These are phyloP conservation scores for Russula brevipes DNA, from an alignment of 768 basidiomycete species.

Conservation along the genomic window DNA sequence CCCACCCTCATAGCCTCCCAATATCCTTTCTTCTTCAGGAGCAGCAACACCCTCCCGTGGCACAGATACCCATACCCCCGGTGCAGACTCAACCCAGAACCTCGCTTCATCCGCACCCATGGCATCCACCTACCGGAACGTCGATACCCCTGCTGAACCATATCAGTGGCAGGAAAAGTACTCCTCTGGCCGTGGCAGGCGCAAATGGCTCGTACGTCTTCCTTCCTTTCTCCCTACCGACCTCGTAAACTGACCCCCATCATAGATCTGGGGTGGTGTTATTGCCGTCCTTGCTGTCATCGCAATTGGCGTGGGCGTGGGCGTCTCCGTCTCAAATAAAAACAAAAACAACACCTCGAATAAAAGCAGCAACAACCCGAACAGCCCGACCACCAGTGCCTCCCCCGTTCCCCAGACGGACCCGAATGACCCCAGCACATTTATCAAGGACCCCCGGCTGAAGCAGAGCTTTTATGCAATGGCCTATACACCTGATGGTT, in stretches of 20 bases:
- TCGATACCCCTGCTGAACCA: neutral
- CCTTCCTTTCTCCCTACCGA: neutral
- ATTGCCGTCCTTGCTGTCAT: slow-evolving; percentile 46
- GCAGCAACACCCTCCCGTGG: neutral
- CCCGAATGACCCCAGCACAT: slow-evolving; percentile 71
- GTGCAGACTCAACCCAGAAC: neutral
- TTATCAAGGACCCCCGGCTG: slow-evolving; percentile 61
- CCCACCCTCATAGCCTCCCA: slow-evolving; percentile 4
- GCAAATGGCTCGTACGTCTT: slow-evolving; percentile 23
- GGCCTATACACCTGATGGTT: slow-evolving; percentile 78
- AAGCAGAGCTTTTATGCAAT: slow-evolving; percentile 78
- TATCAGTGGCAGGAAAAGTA: slow-evolving; percentile 17
- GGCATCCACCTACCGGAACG: slow-evolving; percentile 3
- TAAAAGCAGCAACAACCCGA: slow-evolving; percentile 13
- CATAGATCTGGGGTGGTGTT: slow-evolving; percentile 50
- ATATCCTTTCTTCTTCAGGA: neutral
- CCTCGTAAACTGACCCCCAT: neutral
- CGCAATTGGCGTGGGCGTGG: slow-evolving; percentile 55
- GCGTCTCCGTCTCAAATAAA: slow-evolving; percentile 49
- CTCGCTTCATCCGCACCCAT: neutral
- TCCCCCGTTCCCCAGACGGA: slow-evolving; percentile 36
- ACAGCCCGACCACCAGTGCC: slow-evolving; percentile 7
- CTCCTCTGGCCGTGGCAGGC: neutral
- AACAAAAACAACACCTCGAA: slow-evolving; percentile 21
- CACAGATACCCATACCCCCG: slow-evolving; percentile 3